Evolutionary conservation across 306 rosid species (phyloP).

Genomic region (Carpinus viminea): DNA sequence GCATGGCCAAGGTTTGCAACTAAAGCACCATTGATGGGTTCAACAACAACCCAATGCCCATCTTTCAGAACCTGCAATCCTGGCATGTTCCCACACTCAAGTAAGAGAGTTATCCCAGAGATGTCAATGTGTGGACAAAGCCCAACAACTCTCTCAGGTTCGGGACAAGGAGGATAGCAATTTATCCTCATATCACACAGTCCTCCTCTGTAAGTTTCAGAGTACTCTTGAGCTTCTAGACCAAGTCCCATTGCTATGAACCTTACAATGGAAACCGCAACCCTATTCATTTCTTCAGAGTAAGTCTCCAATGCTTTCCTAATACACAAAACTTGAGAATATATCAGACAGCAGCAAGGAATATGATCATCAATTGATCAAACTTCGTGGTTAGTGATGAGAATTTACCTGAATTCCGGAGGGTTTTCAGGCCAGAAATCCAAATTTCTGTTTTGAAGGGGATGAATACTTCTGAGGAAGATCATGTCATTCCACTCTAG

Average conservation of each 20-base stretch:
- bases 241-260: slow-evolving; percentile 46
- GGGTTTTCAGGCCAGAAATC: slow-evolving; percentile 57
- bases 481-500: slow-evolving; percentile 60
- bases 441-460: slow-evolving; percentile 33
- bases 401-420: slow-evolving; percentile 40
- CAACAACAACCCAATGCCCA: slow-evolving; percentile 43
- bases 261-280: slow-evolving; percentile 34
- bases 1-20: slow-evolving; percentile 49
- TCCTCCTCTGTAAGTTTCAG: slow-evolving; percentile 43
- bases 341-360: background rate
- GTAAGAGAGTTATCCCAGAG: slow-evolving; percentile 48
- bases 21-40: slow-evolving; percentile 44
- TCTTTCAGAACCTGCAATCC: slow-evolving; percentile 51
- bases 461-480: slow-evolving; percentile 40
- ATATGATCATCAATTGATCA: background rate
- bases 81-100: slow-evolving; percentile 38
- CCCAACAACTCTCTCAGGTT: slow-evolving; percentile 52
- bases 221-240: slow-evolving; percentile 30
- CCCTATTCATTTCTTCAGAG: slow-evolving; percentile 40
- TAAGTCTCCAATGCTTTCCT: slow-evolving; percentile 47
- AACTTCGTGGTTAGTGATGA: background rate
- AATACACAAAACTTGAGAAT: slow-evolving; percentile 8
- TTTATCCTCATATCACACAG: slow-evolving; percentile 42
- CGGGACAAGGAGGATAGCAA: slow-evolving; percentile 51
- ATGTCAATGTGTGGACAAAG: slow-evolving; percentile 47